These are phyloP conservation scores for Isatis lusitanica DNA, from an alignment of 441 rosid species.

Conservation along the genomic window DNA sequence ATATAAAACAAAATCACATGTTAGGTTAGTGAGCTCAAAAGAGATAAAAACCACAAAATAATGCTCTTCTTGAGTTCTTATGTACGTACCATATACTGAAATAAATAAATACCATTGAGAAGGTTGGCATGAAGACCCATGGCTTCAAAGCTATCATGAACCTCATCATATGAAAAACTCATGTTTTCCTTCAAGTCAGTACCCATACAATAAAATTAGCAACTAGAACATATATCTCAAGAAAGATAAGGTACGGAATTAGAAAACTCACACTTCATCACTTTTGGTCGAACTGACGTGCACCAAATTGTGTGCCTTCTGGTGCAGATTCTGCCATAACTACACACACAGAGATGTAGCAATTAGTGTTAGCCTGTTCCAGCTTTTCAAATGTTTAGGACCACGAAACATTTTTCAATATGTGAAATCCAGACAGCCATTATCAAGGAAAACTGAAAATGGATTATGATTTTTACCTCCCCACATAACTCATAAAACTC, in stretches of 20 bases:
- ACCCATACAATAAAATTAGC: neutral
- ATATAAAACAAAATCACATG: neutral
- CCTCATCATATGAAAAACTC: conserved; percentile 35
- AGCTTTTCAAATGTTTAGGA: too few species aligned
- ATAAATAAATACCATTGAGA: conserved; percentile 41
- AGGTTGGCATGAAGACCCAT: conserved; percentile 52
- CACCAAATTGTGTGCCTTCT: conserved; percentile 54
- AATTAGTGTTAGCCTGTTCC: too few species aligned
- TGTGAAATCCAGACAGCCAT: too few species aligned
- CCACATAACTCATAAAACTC: too few species aligned
- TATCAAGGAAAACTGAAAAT: too few species aligned
- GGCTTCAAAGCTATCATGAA: conserved; percentile 43
- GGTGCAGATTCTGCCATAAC: conserved; percentile 56
- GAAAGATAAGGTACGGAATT: neutral
- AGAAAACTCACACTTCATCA: conserved; percentile 50
- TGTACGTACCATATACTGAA: conserved; percentile 37
- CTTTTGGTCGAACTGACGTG: conserved; percentile 56
- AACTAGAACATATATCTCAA: neutral
- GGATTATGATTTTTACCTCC: too few species aligned
- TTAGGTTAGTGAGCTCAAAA: neutral
- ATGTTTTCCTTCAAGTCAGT: neutral
- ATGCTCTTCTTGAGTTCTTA: neutral
- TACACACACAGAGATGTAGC: conserved; percentile 20
- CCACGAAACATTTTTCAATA: too few species aligned
- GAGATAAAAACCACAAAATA: neutral